Evolutionary conservation across 2,329 filamentous ascomycete genomes (phyloP).

Genomic region (Sporothrix phasma): DNA sequence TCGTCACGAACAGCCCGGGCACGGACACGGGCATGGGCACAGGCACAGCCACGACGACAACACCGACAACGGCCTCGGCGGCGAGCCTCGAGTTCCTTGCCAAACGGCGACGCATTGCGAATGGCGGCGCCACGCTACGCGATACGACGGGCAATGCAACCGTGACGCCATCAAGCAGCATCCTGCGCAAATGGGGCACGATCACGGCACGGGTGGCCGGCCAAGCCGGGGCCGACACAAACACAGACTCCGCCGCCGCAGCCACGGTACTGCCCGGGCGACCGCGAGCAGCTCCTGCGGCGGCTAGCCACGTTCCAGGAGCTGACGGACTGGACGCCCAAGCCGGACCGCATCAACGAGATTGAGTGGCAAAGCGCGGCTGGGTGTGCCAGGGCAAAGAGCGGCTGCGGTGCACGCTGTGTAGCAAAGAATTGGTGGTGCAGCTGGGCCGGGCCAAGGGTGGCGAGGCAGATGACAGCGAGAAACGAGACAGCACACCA

Average conservation of each 20-base stretch:
- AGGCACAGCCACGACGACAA: neutral
- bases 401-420: constrained; percentile 76
- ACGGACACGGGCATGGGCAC: neutral
- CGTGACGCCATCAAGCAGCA: constrained; percentile 32
- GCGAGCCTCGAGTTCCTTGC: constrained; percentile 34
- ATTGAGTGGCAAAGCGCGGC: constrained; percentile 86
- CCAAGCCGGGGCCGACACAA: neutral
- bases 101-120: constrained; percentile 44
- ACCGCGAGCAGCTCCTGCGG: constrained; percentile 70
- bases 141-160: constrained; percentile 19
- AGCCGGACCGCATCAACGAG: constrained; percentile 76
- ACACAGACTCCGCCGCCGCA: neutral
- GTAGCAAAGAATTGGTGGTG: constrained; percentile 73
- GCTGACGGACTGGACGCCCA: constrained; percentile 87
- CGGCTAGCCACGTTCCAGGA: constrained; percentile 82
- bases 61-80: neutral
- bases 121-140: constrained; percentile 20
- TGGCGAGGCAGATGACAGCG: neutral
- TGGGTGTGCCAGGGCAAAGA: constrained; percentile 82
- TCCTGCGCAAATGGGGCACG: constrained; percentile 32
- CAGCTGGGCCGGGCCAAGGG: constrained; percentile 56
- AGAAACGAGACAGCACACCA: neutral
- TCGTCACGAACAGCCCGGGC: neutral
- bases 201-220: neutral
- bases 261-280: constrained; percentile 76